Evolutionary conservation across 352 stramenopile genomes (phyloP).

Genomic region (Phytopythium ostracodes): DNA sequence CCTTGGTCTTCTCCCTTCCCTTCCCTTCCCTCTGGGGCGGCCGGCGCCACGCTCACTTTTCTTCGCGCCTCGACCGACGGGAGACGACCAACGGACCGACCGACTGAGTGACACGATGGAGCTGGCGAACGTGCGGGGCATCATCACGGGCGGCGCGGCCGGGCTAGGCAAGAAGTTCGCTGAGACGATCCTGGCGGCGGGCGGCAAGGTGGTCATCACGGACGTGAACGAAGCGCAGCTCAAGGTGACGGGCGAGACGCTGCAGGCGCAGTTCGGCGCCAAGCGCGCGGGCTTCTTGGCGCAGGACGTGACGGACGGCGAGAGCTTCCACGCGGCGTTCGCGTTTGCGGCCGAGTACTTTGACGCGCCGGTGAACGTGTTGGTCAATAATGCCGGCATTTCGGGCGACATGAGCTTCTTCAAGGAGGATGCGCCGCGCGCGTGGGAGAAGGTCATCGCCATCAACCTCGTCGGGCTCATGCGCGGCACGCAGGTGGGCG

Average conservation of each 20-base stretch:
- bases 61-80: not conserved
- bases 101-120: slow-evolving; percentile 21
- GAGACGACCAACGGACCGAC: not conserved
- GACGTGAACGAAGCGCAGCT: slow-evolving; percentile 42
- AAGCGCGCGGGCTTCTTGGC: slow-evolving; percentile 26
- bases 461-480: slow-evolving; percentile 50
- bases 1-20: not conserved
- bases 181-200: slow-evolving; percentile 30
- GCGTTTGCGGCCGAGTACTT: slow-evolving; percentile 35
- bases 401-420: slow-evolving; percentile 29
- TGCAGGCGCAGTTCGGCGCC: slow-evolving; percentile 27
- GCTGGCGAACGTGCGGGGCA: slow-evolving; percentile 29
- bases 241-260: slow-evolving; percentile 26
- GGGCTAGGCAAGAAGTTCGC: slow-evolving; percentile 48
- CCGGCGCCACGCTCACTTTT: not conserved
- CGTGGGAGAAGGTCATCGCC: slow-evolving; percentile 41
- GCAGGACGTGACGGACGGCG: slow-evolving; percentile 47
- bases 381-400: slow-evolving; percentile 60
- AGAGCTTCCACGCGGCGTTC: slow-evolving; percentile 39
- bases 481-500: slow-evolving; percentile 41
- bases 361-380: slow-evolving; percentile 32
- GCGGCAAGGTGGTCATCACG: slow-evolving; percentile 49
- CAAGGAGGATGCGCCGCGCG: slow-evolving; percentile 24
- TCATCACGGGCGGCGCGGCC: slow-evolving; percentile 46
- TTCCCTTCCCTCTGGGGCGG: not conserved